Evolutionary conservation across 331 rosid genomes (phyloP), one percentile per base, ranked within the genome.

Genomic region (Pyracantha coccinea): DNA sequence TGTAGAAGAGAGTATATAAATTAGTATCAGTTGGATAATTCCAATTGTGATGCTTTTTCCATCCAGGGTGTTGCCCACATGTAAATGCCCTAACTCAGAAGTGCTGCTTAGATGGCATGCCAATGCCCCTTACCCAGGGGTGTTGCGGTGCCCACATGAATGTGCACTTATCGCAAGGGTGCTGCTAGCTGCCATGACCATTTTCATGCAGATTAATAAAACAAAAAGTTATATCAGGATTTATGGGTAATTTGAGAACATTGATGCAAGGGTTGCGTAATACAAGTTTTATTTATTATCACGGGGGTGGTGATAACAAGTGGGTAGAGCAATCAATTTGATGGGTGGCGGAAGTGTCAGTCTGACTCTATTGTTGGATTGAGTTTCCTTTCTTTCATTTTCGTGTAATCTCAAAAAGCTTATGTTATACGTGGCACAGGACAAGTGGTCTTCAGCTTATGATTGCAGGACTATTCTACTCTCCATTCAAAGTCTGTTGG

Each of bases 361-460:
- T 35, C 70, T 60, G 31, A 27, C n/a, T 60, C 32, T 32, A 11
- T 66, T 58, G 17, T 67, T 73, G 38, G 25, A 33, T 76, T 68
- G 20, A 1, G 8, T 67, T n/a, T 28, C 10, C n/a, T 24, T 74
- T 73, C 4, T 38, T 11, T 59, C 44, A 12, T 47, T 54, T 72
- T 4, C 14, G 6, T 68, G 52, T 63, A 61, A 38, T 47, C 24
- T 75, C 68, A 69, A 50, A 27, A 28, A 33, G 66, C 79, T 53
- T 47, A 81, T 78, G 58, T 33, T 76, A 1, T 75, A 62, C 63
- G 3, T 65, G 79, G 50, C 59, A 10, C 79, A 94, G 97, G 98
- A 94, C 86, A 91, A 91, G 83, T 94, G 98, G 98, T 94, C 98
- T 80, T 94, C 98, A 1, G 96, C 98, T 47, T 91, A 94, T 75